Evolutionary conservation across 2,329 filamentous ascomycete species (phyloP).

Genomic region (Chaetomium strumarium): DNA sequence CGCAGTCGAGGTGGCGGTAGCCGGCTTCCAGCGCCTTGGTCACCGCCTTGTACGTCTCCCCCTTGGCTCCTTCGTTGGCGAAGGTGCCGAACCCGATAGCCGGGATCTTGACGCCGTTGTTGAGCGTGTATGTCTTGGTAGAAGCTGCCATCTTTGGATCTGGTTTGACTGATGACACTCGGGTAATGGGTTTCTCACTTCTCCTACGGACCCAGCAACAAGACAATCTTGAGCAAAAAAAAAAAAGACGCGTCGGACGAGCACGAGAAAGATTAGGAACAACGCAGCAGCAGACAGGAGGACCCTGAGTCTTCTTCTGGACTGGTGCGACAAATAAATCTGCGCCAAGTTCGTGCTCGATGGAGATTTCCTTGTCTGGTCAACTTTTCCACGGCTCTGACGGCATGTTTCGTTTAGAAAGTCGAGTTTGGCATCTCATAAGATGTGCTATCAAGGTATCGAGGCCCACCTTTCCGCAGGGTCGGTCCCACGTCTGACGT

Average conservation of each 20-base stretch:
- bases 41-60: conserved; percentile 59
- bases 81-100: conserved; percentile 61
- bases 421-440: not conserved
- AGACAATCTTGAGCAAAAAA: too few species aligned
- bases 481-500: conserved; percentile 19
- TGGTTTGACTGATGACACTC: not conserved
- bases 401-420: conserved; percentile 7
- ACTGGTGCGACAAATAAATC: conserved; percentile 13
- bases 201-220: too few species aligned
- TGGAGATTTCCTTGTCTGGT: not conserved
- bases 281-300: not conserved
- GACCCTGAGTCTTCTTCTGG: conserved; percentile 10
- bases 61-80: conserved; percentile 56
- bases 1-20: conserved; percentile 63
- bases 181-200: too few species aligned
- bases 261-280: not conserved
- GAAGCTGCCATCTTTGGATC: conserved; percentile 15
- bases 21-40: conserved; percentile 55
- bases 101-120: conserved; percentile 53
- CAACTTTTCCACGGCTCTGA: conserved; percentile 1
- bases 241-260: too few species aligned
- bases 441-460: too few species aligned
- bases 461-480: not conserved
- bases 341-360: not conserved
- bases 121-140: conserved; percentile 38